Conservation (phyloP, 1,284 basidiomycete species). For the Ceratobasidium sp. region DNA sequence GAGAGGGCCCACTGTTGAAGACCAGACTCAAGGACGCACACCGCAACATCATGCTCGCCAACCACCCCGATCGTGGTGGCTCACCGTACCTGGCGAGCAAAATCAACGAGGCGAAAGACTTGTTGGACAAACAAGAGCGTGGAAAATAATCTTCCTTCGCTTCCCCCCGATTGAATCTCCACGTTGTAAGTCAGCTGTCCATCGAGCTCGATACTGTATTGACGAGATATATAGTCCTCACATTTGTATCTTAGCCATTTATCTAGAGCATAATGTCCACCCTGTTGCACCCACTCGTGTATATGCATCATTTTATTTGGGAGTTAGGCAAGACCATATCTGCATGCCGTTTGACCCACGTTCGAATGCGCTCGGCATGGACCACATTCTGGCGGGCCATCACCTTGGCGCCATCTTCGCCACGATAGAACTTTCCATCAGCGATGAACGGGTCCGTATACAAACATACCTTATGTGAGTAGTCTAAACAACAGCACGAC, state of each 20-base stretch:
- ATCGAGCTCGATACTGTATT: neutral
- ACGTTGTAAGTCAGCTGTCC: neutral
- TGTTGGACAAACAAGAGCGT: conserved; percentile 74
- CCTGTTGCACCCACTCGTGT: no score
- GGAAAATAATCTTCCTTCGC: conserved; percentile 18
- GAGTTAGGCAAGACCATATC: no score
- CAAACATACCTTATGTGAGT: no score
- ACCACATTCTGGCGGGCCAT: no score
- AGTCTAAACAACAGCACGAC: no score
- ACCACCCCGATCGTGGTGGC: conserved; percentile 96
- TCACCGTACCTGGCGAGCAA: conserved; percentile 98
- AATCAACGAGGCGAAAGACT: conserved; percentile 92
- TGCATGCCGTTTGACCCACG: no score
- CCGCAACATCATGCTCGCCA: conserved; percentile 91
- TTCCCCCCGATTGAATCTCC: no score
- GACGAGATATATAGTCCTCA: neutral
- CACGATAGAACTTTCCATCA: no score
- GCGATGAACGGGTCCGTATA: no score
- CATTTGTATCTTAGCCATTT: conserved; percentile 9
- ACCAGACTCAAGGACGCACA: conserved; percentile 88
- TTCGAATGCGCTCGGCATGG: no score
- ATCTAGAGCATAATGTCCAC: neutral
- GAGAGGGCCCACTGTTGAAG: conserved; percentile 79
- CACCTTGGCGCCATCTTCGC: no score
- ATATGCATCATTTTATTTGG: no score